Percentiles rank a stretch among this genome's conserved stretches.
Conservation (phyloP, 2,329 filamentous ascomycete species). For the Botryosphaeria dothidea region DNA sequence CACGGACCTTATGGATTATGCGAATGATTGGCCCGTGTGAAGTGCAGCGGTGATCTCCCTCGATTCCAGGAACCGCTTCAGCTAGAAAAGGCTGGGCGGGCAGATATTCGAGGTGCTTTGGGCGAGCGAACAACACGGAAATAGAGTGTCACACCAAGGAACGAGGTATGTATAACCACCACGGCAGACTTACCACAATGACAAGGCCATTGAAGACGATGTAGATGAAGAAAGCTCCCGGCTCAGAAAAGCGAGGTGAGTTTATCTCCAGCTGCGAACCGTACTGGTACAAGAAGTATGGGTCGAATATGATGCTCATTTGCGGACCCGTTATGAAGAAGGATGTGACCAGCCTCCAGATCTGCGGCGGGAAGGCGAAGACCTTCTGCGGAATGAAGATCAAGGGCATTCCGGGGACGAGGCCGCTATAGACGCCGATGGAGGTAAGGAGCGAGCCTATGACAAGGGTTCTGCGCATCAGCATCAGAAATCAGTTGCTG, state of each 20-base stretch:
- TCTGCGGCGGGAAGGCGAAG: slow-evolving; percentile 59
- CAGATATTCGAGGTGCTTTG: slow-evolving; percentile 61
- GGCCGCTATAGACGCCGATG: slow-evolving; percentile 58
- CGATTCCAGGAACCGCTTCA: slow-evolving; percentile 58
- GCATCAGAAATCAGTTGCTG: slow-evolving; percentile 3
- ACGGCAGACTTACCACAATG: slow-evolving; percentile 71
- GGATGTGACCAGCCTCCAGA: slow-evolving; percentile 61
- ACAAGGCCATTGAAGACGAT: slow-evolving; percentile 69
- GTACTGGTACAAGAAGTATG: slow-evolving; percentile 79
- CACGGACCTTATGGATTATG: slow-evolving; percentile 47
- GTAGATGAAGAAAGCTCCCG: slow-evolving; percentile 81
- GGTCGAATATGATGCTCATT: slow-evolving; percentile 67
- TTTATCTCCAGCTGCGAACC: slow-evolving; percentile 70
- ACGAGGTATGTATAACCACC: not conserved
- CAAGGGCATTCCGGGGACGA: slow-evolving; percentile 56
- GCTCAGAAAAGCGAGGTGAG: slow-evolving; percentile 70
- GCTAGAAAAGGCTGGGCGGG: slow-evolving; percentile 53
- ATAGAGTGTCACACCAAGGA: slow-evolving; percentile 22
- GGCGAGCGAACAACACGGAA: not conserved
- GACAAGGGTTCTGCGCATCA: slow-evolving; percentile 62
- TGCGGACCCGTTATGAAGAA: slow-evolving; percentile 60
- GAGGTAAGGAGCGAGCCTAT: slow-evolving; percentile 65
- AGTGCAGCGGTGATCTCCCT: slow-evolving; percentile 56
- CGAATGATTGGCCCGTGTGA: slow-evolving; percentile 51
- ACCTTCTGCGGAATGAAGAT: slow-evolving; percentile 57